A percentile compares a stretch with the other conserved stretches of the same genome.
phyloP scores from a whole-genome alignment of 345 rosid species.

The Syzygium aqueum region DNA sequence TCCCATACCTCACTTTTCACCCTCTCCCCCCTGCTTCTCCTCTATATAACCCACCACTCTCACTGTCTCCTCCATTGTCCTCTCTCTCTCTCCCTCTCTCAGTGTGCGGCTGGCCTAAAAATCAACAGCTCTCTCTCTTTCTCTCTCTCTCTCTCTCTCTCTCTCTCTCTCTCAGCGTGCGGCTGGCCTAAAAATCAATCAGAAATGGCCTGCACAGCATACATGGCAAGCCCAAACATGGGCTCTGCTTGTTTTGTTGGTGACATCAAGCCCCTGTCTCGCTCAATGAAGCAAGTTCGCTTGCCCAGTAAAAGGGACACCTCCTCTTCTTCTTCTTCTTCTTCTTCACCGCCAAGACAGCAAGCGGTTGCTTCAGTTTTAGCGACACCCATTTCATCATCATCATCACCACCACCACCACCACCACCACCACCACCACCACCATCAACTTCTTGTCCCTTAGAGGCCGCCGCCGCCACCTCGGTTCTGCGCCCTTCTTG shows the following conservation, averaged over 20 bases:
- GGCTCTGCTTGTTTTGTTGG: not conserved
- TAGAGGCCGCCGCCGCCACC: not conserved
- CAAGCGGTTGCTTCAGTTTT: not conserved
- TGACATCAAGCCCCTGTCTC: not conserved
- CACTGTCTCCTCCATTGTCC: not conserved
- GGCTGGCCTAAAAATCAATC: not conserved
- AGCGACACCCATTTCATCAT: not conserved
- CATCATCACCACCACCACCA: not conserved
- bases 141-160: not conserved
- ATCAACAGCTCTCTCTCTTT: not conserved
- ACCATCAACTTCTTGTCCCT: not conserved
- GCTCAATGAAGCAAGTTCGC: not conserved
- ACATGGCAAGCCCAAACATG: not conserved
- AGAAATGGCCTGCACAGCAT: not conserved
- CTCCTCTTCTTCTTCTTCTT: not conserved
- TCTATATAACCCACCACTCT: not conserved
- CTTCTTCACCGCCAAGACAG: not conserved
- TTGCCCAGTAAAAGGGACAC: not conserved
- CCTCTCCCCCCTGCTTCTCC: not conserved
- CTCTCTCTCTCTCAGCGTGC: not conserved
- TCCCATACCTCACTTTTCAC: not conserved
- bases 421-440: not conserved
- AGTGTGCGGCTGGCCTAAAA: not conserved
- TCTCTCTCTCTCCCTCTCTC: not conserved
- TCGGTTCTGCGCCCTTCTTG: constrained; percentile 14